phyloP scores from a whole-genome alignment of 2,329 filamentous ascomycete species.

The Fusarium nurragi region DNA sequence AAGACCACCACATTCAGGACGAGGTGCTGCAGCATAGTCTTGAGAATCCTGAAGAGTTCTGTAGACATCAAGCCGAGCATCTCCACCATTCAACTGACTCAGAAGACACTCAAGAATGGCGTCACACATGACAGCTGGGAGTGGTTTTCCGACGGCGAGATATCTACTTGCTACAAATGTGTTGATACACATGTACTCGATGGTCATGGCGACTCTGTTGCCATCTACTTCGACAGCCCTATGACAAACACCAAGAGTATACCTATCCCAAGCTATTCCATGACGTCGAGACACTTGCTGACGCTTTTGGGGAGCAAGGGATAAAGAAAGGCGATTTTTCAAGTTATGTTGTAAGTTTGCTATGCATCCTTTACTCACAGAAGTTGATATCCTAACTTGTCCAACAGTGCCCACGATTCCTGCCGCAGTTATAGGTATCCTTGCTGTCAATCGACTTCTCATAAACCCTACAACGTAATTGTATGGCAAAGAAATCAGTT shows the following conservation, averaged over 20 bases:
- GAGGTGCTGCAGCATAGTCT: constrained; percentile 67
- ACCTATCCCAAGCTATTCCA: constrained; percentile 80
- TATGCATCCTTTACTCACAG: neutral
- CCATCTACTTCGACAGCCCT: constrained; percentile 88
- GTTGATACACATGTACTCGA: constrained; percentile 86
- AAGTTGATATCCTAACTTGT: neutral
- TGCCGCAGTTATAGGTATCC: constrained; percentile 83
- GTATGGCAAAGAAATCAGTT: constrained; percentile 86
- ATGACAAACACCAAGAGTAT: constrained; percentile 77
- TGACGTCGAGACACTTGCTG: constrained; percentile 84
- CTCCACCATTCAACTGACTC: constrained; percentile 69
- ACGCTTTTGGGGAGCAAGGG: constrained; percentile 82
- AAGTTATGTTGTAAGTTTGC: constrained; percentile 77
- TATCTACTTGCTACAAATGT: constrained; percentile 93
- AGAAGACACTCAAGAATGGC: constrained; percentile 71
- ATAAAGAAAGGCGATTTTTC: constrained; percentile 87
- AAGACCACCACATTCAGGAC: constrained; percentile 56
- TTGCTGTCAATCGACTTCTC: constrained; percentile 75
- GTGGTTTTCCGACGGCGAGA: constrained; percentile 90
- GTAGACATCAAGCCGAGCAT: constrained; percentile 76
- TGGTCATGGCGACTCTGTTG: constrained; percentile 77
- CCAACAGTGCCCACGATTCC: constrained; percentile 93
- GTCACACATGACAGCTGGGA: constrained; percentile 79
- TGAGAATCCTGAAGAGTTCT: constrained; percentile 76
- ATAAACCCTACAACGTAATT: constrained; percentile 78